Percentiles rank a stretch among this genome's conserved stretches.
phyloP scores from a whole-genome alignment of 2,329 filamentous ascomycete genomes.

The Cercospora zeae-maydis region DNA sequence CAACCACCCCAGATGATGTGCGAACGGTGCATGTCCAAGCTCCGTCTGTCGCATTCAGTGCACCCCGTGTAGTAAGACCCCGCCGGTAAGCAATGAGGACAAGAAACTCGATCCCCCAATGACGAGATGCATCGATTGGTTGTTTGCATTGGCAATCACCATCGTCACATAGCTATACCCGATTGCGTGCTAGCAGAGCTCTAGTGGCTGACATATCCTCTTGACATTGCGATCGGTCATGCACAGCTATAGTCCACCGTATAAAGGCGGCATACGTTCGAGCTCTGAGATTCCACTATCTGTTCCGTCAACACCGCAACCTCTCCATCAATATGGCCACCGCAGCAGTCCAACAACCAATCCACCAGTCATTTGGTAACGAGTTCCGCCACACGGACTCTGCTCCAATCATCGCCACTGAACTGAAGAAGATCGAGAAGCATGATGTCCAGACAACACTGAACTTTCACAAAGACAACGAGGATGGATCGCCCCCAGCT shows the following conservation, averaged over 20 bases:
- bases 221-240: neutral
- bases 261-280: neutral
- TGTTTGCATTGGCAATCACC: slow-evolving; percentile 14
- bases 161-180: slow-evolving; percentile 17
- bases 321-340: slow-evolving; percentile 21
- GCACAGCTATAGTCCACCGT: neutral
- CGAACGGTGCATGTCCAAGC: neutral
- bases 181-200: slow-evolving; percentile 19
- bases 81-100: neutral
- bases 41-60: neutral
- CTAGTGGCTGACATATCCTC: slow-evolving; percentile 16
- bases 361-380: slow-evolving; percentile 13
- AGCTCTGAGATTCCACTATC: neutral
- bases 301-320: neutral
- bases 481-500: slow-evolving; percentile 26
- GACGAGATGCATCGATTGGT: slow-evolving; percentile 9
- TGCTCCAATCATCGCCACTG: slow-evolving; percentile 4
- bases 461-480: slow-evolving; percentile 27
- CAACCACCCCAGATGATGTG: neutral
- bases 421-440: slow-evolving; percentile 17
- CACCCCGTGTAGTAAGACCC: neutral
- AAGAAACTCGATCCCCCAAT: neutral
- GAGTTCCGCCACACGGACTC: slow-evolving; percentile 7
- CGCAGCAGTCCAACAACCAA: slow-evolving; percentile 20
- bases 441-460: slow-evolving; percentile 24